Evolutionary conservation across 305 asterid genomes (phyloP), one percentile per base, ranked within the genome.

Genomic region (Plantago coronopus): DNA sequence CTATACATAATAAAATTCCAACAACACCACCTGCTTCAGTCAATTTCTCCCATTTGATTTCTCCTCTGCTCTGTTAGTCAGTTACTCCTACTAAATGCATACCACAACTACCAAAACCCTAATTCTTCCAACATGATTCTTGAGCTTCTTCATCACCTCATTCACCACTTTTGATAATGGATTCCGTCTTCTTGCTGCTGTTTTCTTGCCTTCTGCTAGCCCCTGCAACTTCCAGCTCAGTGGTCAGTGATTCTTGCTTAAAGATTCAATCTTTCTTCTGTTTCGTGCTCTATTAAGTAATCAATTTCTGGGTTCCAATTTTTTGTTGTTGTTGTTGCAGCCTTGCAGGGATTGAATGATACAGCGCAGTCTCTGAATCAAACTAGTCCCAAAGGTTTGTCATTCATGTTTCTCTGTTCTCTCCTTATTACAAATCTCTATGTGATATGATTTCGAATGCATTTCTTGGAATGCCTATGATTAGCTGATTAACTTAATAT

Each of bases 371-470:
- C 77, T 68, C 58, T 59, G 53, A 71, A 76, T 70, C 83, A 72
- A 64, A 68, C 75, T 60, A 70, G 40, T n/a, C 21, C 56, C 57
- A 40, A 27, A 76, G 90, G 90, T 83, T 48, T 49, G 68, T 55
- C 7, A 3, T 29, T 55, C 59, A 22, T 7, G 17, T 67, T 47
- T 44, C 62, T 59, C 15, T 47, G 12, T 14, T 23, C 21, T 58
- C n/a, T 17, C 21, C 34, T 46, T 54, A 42, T 59, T 72, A 7
- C 0, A 57, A 17, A 23, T 58, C 47, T 3, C 48, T 49, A 43
- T 34, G 51, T 48, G 25, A 38, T 57, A 11, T 22, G 34, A 1
- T 48, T 25, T 53, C 13, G 20, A 37, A 34, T 56, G 25, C 17
- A 25, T 50, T 38, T 18, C 18, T 34, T 17, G 46, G 19, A 27